Base-by-base conservation (phyloP, 139 green algal genomes). In the Desmodesmus armatus region DNA sequence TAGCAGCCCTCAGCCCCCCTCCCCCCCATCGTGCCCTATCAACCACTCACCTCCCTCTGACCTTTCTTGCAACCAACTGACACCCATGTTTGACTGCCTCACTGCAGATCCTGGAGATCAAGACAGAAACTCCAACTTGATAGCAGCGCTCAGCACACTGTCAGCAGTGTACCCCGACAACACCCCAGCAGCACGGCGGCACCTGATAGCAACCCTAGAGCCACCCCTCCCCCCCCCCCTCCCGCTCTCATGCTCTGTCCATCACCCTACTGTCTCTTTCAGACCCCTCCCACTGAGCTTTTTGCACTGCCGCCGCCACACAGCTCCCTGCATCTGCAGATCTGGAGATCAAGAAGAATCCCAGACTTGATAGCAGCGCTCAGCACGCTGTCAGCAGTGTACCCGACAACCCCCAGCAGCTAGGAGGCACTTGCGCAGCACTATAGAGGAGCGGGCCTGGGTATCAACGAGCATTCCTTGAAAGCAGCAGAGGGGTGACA, bases 271-370 rank as follows among this genome's bases (percentile, higher is more conserved):
- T n/a, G n/a, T n/a, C n/a, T n/a, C n/a, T n/a, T n/a, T n/a, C n/a
- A n/a, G n/a, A n/a, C n/a, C n/a, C n/a, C n/a, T n/a, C n/a, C n/a
- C n/a, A n/a, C n/a, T n/a, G n/a, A n/a, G n/a, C n/a, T n/a, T n/a
- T n/a, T n/a, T n/a, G n/a, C n/a, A n/a, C n/a, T n/a, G n/a, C n/a
- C n/a, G n/a, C n/a, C n/a, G n/a, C n/a, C n/a, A n/a, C n/a, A n/a
- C n/a, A n/a, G n/a, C n/a, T n/a, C n/a, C n/a, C n/a, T n/a, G n/a
- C n/a, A n/a, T n/a, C n/a, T n/a, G n/a, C n/a, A n/a, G n/a, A n/a
- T n/a, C n/a, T 99, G 33, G 96, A 98, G 5, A 97, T 94, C 0
- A 93, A 92, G 33, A 97, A 3, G 96, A 99, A 72, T 90, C 92
- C 92, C 94, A 5, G 96, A 99, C 78, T 37, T 98, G 1, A 83